Base-by-base conservation (phyloP, 345 rosid genomes). In the Salix suchowensis region DNA sequence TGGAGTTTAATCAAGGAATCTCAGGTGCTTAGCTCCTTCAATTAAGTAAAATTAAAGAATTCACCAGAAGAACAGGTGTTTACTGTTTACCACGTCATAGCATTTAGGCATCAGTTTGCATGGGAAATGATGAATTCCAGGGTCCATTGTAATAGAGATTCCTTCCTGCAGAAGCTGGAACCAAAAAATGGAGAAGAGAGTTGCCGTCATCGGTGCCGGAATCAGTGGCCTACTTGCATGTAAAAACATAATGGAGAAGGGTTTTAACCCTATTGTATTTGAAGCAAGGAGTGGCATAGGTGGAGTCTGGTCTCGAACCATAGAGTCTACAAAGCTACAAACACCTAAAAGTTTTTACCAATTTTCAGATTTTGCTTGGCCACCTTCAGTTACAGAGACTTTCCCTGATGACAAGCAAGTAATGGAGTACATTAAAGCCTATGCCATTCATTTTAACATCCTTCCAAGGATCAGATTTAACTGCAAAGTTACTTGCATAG, bases 341-440 rank as follows among this genome's bases (percentile, higher is more conserved):
- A 72, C 87, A 1, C 86, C 86, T 48, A 82, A 80, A 80, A 61
- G 46, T 11, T 75, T 73, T 34, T 85, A 85, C 74, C 82, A 80
- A 74, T 87, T 87, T 70, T 82, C 87, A 1, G 88, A 87, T 77
- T 85, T 80, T 64, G 62, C 80, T 0, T 88, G 90, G 90, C 88
- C 86, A 0, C 19, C 36, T 71, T 65, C 76, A 0, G 82, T 79
- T 13, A 73, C 7, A 11, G 86, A 82, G 60, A 75, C 64, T 1
- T 82, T 80, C 70, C 87, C 87, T 4, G 77, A 75, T 40, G 88
- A 88, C 68, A 58, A 54, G 18, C 76, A 77, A 71, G 86, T 85
- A 23, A 34, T 74, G 81, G 84, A 80, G 19, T 85, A 84, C 76
- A 48, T 80, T 34, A 62, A 70, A 54, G 74, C 81, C 39, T 88